Percentiles rank a stretch among this genome's conserved stretches.
These are phyloP conservation scores for Sugiyamaella neomexicana DNA, from an alignment of 1,139 yeast species.

Conservation along the genomic window DNA sequence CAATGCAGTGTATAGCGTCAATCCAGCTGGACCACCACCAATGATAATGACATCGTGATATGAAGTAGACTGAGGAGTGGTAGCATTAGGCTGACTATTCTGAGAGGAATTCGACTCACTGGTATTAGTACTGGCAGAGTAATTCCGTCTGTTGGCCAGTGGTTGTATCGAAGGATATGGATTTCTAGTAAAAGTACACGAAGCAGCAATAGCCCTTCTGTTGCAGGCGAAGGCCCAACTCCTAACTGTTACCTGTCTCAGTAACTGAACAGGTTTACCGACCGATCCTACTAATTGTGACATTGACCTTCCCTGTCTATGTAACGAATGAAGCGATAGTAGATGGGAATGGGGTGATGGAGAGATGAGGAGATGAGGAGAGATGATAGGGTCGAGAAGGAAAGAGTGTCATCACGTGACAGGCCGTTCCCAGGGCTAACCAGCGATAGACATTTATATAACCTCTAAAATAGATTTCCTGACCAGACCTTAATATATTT, in stretches of 20 bases:
- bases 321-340: neutral
- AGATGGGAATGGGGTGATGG: neutral
- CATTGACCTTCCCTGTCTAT: neutral
- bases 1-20: conserved; percentile 78
- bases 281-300: neutral
- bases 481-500: neutral
- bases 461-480: too few relatives aligned
- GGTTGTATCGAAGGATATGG: neutral
- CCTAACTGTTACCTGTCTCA: neutral
- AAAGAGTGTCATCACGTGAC: neutral
- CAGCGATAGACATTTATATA: too few relatives aligned
- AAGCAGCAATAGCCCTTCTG: neutral
- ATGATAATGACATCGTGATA: conserved; percentile 72
- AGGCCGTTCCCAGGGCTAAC: too few relatives aligned
- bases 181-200: neutral
- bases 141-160: neutral
- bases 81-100: neutral
- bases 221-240: neutral
- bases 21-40: conserved; percentile 98
- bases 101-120: neutral
- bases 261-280: neutral
- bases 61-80: neutral
- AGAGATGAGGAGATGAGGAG: too few relatives aligned
- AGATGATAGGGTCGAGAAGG: too few relatives aligned
- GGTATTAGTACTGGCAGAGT: neutral